Percentiles rank a stretch among this genome's conserved stretches.
phyloP scores from a whole-genome alignment of 73 alveolate species.

The Paramecium tetraurelia region DNA sequence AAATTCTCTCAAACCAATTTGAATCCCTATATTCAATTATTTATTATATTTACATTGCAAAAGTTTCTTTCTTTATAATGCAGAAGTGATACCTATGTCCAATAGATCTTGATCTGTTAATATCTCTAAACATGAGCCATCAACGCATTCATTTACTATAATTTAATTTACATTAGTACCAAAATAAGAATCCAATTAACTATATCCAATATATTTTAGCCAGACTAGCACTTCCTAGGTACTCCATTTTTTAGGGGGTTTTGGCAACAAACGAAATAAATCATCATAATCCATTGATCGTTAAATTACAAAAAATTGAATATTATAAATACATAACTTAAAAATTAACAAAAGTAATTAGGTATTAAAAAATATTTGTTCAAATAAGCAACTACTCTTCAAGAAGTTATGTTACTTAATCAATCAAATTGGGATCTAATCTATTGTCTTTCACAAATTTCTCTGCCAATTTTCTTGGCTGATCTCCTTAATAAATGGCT shows the following conservation, averaged over 20 bases:
- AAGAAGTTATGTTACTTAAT: neutral
- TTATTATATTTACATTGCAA: neutral
- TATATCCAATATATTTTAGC: constrained; percentile 35
- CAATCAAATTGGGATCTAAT: neutral
- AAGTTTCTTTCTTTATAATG: constrained; percentile 38
- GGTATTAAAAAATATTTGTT: neutral
- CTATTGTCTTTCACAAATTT: neutral
- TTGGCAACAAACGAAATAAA: constrained; percentile 11
- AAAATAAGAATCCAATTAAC: neutral
- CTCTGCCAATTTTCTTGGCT: neutral
- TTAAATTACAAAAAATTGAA: neutral
- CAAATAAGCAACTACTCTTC: neutral
- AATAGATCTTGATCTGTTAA: constrained; percentile 12
- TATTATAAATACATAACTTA: neutral
- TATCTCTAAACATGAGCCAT: constrained; percentile 36
- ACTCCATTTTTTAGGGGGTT: constrained; percentile 15
- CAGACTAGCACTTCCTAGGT: constrained; percentile 15
- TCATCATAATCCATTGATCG: constrained; percentile 45
- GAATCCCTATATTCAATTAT: neutral
- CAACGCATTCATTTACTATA: constrained; percentile 30
- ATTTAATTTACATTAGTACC: neutral
- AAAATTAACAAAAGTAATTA: neutral
- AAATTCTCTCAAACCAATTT: constrained; percentile 37
- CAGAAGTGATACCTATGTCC: constrained; percentile 8
- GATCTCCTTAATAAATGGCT: neutral